Evolutionary conservation across 2,329 filamentous ascomycete species (phyloP), one percentile per base, ranked within the genome.

Genomic region (Chalaropsis ovoidea): DNA sequence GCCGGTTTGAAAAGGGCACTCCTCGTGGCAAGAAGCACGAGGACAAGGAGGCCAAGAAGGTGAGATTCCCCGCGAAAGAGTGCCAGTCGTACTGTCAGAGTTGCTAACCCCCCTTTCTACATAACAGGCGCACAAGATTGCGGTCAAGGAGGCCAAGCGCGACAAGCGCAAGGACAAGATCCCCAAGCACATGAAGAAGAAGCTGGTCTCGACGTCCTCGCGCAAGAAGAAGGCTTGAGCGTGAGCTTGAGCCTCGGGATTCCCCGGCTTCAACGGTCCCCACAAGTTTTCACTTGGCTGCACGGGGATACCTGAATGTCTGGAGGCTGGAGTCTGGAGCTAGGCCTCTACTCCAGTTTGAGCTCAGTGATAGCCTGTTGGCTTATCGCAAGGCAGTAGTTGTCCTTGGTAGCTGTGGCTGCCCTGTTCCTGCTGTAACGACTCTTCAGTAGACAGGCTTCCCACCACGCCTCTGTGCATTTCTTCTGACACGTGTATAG

Each of bases 81-180:
- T 22, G 45, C 22, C 13, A 39, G 54, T 5, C 19, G 42, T 27
- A 31, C 6, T 6, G 31, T 43, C 54, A 54, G 45, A 56, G 56
- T 67, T 24, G 68, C 73, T 73, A 64, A 75, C 72, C 45, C 39
- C n/a, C 8, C 19, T 13, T 13, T 58, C 39, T 69, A 56, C 11
- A 15, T 45, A 15, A 39, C 65, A 81, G 78, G 73, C 75, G 69
- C 94, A 96, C 75, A 99, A 99, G 75, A 83, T 85, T 74, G 87
- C 88, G 1, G 88, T 96, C 70, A 99, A 97, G 77, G 93, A 96
- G 72, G 93, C 92, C 72, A 96, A 96, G 78, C 86, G 90, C 43
- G 92, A 96, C 75, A 91, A 95, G 79, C 81, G 94, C 68, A 90
- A 93, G 75, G 88, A 89, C 3, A 99, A 99, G 80, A 95, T 99